Evolutionary conservation across 768 basidiomycete genomes (phyloP), one percentile per base, ranked within the genome.

Genomic region (Phlegmacium glaucopus): DNA sequence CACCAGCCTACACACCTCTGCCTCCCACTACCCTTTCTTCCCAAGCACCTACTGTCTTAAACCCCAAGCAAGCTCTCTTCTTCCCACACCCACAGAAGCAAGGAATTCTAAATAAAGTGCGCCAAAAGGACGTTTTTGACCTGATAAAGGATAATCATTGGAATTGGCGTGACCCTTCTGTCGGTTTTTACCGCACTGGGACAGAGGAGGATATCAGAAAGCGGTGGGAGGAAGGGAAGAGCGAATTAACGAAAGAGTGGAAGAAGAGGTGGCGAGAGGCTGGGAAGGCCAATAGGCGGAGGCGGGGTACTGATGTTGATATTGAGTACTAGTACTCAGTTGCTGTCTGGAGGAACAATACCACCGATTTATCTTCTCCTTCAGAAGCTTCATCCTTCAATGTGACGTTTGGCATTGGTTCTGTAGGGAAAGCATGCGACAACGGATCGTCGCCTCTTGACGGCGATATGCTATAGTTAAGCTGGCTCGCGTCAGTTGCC

Each of bases 201-300:
- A 75, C 69, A 12, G 72, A 75, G 32, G 78, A 80, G n/a, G 80
- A 82, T 56, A 85, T 89, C 29, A 72, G 77, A 41, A 72, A 73
- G 52, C 65, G 72, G 44, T 91, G 90, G 88, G 89, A 91, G 57
- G 76, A 70, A n/a, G 67, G 71, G 39, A 85, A 83, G 57, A 74
- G 71, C 0, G 78, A 81, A 44, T 63, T 91, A 62, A 91, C 90
- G 44, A 71, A 65, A 50, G 85, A 80, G 41, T 91, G 90, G 89
- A 90, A 88, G 68, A 79, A 79, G 58, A 66, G 86, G 39, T 82
- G 80, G 65, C 77, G 83, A 48, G 90, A 91, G 58, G 90, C 87
- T 11, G 76, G 79, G 39, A 89, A 89, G 65, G 70, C 78, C 18
- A 75, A 73, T 52, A 67, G 77, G 53, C 68, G 83, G 49, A 75